Evolutionary conservation across 1,139 yeast genomes (phyloP).

Genomic region (Taiozyma sp.): DNA sequence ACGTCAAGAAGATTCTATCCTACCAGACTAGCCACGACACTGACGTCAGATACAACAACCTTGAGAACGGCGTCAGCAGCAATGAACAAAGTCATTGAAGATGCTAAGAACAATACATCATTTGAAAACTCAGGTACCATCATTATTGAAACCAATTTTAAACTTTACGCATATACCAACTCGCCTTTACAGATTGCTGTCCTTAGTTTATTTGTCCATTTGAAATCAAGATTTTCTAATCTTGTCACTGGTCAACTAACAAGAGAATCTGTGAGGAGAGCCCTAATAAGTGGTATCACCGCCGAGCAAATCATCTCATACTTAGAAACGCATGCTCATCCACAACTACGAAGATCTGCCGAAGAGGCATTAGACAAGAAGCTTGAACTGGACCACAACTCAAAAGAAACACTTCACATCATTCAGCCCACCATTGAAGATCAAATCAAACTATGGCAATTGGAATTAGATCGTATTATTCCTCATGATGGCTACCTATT

Average conservation of each 20-base stretch:
- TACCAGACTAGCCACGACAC: slow-evolving; percentile 82
- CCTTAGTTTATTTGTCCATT: slow-evolving; percentile 76
- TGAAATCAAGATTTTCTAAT: slow-evolving; percentile 80
- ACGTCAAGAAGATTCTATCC: slow-evolving; percentile 73
- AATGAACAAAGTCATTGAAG: slow-evolving; percentile 52
- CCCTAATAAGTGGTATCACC: slow-evolving; percentile 83
- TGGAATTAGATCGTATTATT: slow-evolving; percentile 88
- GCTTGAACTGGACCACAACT: slow-evolving; percentile 51
- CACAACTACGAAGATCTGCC: slow-evolving; percentile 75
- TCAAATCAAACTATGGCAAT: slow-evolving; percentile 93
- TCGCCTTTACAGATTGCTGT: slow-evolving; percentile 96
- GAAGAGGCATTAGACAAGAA: slow-evolving; percentile 64
- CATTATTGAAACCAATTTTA: slow-evolving; percentile 89
- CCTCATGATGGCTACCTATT: slow-evolving; percentile 82
- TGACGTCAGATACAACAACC: slow-evolving; percentile 78
- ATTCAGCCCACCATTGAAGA: slow-evolving; percentile 95
- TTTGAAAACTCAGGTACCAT: slow-evolving; percentile 50
- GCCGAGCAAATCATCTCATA: slow-evolving; percentile 92
- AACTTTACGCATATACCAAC: slow-evolving; percentile 88
- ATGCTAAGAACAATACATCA: slow-evolving; percentile 28
- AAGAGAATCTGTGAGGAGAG: slow-evolving; percentile 83
- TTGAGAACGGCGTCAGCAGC: slow-evolving; percentile 67
- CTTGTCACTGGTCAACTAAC: slow-evolving; percentile 93
- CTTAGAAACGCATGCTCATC: slow-evolving; percentile 88
- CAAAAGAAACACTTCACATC: slow-evolving; percentile 55